Evolutionary conservation across 1,139 yeast genomes (phyloP).

Genomic region (Scheffersomyces titani): DNA sequence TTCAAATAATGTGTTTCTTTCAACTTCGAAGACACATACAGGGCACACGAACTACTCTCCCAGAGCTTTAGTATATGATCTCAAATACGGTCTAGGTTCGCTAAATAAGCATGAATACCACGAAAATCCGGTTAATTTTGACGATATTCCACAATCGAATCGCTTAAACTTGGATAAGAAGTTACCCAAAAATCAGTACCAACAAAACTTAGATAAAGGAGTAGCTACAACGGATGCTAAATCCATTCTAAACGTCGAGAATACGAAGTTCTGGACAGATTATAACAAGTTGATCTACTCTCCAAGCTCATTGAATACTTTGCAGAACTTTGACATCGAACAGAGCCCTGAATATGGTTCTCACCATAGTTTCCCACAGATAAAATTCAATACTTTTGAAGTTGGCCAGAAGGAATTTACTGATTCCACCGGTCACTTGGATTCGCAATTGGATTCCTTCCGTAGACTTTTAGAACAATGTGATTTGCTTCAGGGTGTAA

Average conservation of each 20-base stretch:
- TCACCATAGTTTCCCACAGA: conserved; percentile 31
- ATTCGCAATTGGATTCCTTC: conserved; percentile 59
- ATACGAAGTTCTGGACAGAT: conserved; percentile 79
- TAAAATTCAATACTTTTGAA: conserved; percentile 27
- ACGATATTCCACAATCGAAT: conserved; percentile 6
- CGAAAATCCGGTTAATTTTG: conserved; percentile 18
- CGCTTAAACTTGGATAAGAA: conserved; percentile 9
- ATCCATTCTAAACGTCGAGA: conserved; percentile 32
- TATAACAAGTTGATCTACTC: conserved; percentile 68
- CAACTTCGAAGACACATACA: conserved; percentile 37
- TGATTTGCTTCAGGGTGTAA: conserved; percentile 73
- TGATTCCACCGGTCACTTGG: conserved; percentile 24
- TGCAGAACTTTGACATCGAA: conserved; percentile 55
- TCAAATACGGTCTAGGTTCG: conserved; percentile 65
- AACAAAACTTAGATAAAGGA: conserved; percentile 59
- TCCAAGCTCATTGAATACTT: conserved; percentile 57
- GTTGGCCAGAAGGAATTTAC: conserved; percentile 34
- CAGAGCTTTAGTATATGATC: conserved; percentile 77
- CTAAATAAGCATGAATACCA: conserved; percentile 55
- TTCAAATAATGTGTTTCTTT: conserved; percentile 31
- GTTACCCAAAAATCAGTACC: conserved; percentile 55
- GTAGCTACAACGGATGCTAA: conserved; percentile 11
- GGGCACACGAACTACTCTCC: conserved; percentile 70
- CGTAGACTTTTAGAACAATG: conserved; percentile 73
- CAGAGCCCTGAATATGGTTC: conserved; percentile 14